Evolutionary conservation across 495 filamentous ascomycete genomes (phyloP).

Genomic region (Lasiosphaeria miniovina): DNA sequence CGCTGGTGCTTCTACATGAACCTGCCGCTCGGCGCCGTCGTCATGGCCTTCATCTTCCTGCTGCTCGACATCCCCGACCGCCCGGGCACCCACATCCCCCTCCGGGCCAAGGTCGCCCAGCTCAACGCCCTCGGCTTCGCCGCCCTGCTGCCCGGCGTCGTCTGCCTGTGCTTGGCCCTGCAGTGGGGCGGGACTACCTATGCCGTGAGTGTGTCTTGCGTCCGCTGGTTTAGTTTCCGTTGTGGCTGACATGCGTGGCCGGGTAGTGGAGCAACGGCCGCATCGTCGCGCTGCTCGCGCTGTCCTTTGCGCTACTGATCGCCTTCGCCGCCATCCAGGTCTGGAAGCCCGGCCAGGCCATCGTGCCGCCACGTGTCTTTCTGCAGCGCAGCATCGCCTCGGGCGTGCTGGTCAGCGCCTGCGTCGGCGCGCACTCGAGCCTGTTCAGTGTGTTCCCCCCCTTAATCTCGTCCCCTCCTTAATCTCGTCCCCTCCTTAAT

Average conservation of each 20-base stretch:
- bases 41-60: conserved; percentile 29
- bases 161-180: conserved; percentile 56
- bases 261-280: conserved; percentile 46
- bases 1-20: conserved; percentile 46
- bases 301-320: conserved; percentile 44
- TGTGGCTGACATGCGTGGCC: too few relatives aligned
- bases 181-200: conserved; percentile 62
- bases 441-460: not conserved
- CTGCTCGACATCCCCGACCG: conserved; percentile 37
- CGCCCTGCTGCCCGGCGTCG: conserved; percentile 48
- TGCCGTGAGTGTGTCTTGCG: not conserved
- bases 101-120: conserved; percentile 22
- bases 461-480: not conserved
- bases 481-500: not conserved
- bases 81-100: conserved; percentile 7
- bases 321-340: conserved; percentile 35
- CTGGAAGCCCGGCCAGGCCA: conserved; percentile 39
- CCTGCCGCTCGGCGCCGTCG: conserved; percentile 33
- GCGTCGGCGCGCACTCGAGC: conserved; percentile 35
- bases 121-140: conserved; percentile 42
- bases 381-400: conserved; percentile 60
- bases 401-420: conserved; percentile 46
- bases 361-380: conserved; percentile 52
- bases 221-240: too few relatives aligned
- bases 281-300: conserved; percentile 52